Conservation (phyloP, 257 asterid genomes). For the Gentiana straminea region DNA sequence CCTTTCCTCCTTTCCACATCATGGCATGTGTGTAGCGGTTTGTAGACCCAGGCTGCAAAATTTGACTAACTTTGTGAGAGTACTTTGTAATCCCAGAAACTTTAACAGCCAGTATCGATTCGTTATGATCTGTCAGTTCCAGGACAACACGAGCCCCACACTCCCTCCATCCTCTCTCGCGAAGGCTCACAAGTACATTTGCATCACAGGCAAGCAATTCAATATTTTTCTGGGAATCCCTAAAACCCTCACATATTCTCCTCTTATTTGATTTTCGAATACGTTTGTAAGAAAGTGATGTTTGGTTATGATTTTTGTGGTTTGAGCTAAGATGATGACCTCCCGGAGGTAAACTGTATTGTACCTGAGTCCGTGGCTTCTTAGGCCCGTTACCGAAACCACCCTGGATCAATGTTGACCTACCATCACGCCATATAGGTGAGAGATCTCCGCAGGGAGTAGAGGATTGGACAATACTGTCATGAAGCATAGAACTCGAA, state of each 20-base stretch:
- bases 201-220: slow-evolving; percentile 55
- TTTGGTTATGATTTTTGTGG: slow-evolving; percentile 43
- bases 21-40: slow-evolving; percentile 92
- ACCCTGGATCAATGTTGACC: slow-evolving; percentile 28
- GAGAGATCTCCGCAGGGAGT: slow-evolving; percentile 47
- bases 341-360: slow-evolving; percentile 66
- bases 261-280: slow-evolving; percentile 87
- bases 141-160: slow-evolving; percentile 58
- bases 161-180: slow-evolving; percentile 94
- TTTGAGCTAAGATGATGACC: slow-evolving; percentile 39
- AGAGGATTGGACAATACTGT: slow-evolving; percentile 38
- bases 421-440: slow-evolving; percentile 49
- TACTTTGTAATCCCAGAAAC: slow-evolving; percentile 64
- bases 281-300: slow-evolving; percentile 64
- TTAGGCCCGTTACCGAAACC: slow-evolving; percentile 78
- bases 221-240: slow-evolving; percentile 40
- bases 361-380: slow-evolving; percentile 91
- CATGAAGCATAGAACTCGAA: slow-evolving; percentile 29
- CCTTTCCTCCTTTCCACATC: slow-evolving; percentile 99
- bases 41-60: slow-evolving; percentile 82
- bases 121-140: slow-evolving; percentile 75
- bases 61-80: slow-evolving; percentile 60
- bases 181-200: slow-evolving; percentile 62
- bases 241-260: slow-evolving; percentile 48
- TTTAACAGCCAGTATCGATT: slow-evolving; percentile 75